These are phyloP conservation scores for Neotropicomus parvogracilis DNA, from an alignment of 1,284 basidiomycete species.

Conservation along the genomic window DNA sequence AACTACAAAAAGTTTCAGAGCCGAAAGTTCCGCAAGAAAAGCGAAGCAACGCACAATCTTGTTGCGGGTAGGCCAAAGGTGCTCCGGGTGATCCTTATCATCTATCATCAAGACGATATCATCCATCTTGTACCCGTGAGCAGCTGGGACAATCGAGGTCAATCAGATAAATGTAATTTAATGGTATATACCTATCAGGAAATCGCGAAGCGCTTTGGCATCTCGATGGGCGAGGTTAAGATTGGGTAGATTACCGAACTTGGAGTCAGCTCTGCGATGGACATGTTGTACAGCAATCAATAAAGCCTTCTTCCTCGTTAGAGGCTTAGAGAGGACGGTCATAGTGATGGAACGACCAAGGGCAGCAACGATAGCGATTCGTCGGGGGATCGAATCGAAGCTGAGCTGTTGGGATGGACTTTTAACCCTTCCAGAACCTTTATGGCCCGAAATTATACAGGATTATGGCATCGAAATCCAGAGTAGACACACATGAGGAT, in stretches of 20 bases:
- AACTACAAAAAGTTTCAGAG: constrained; percentile 9
- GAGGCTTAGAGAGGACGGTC: neutral
- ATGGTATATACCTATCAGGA: constrained; percentile 17
- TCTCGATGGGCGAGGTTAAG: constrained; percentile 28
- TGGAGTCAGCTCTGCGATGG: neutral
- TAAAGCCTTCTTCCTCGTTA: constrained; percentile 21
- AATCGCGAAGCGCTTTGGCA: constrained; percentile 9
- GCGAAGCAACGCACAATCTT: constrained; percentile 28
- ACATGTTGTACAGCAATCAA: constrained; percentile 23
- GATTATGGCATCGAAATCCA: neutral
- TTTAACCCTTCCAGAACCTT: too few relatives aligned
- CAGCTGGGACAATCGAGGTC: constrained; percentile 8
- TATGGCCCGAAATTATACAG: neutral
- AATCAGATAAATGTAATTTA: neutral
- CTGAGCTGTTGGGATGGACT: too few relatives aligned
- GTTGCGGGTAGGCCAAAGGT: constrained; percentile 26
- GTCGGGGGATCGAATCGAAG: too few relatives aligned
- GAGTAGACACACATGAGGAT: too few relatives aligned
- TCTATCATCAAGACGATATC: constrained; percentile 36
- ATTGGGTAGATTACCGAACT: constrained; percentile 2
- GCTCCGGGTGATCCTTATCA: constrained; percentile 1
- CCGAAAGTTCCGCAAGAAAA: neutral
- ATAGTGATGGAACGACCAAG: neutral
- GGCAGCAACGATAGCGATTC: too few relatives aligned
- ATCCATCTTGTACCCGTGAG: constrained; percentile 25